Evolutionary conservation across 495 filamentous ascomycete species (phyloP).

Genomic region (Penicillium crystallinum): DNA sequence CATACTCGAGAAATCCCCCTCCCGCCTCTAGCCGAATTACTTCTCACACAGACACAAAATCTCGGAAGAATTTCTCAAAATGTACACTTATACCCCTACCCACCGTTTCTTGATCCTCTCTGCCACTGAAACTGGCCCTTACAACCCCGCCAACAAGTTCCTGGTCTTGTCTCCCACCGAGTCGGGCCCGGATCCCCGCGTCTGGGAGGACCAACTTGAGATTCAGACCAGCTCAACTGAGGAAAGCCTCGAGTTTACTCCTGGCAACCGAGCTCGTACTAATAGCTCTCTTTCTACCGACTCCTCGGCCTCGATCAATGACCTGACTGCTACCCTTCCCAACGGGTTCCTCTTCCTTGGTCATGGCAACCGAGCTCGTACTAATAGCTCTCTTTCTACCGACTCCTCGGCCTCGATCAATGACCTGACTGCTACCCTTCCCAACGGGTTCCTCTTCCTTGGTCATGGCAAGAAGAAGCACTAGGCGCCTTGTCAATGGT

Average conservation of each 20-base stretch:
- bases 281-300: slow-evolving; percentile 23
- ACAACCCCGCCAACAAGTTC: slow-evolving; percentile 25
- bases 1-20: not conserved
- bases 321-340: slow-evolving; percentile 16
- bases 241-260: slow-evolving; percentile 7
- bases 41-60: slow-evolving; percentile 4
- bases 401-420: slow-evolving; percentile 19
- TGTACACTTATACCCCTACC: slow-evolving; percentile 36
- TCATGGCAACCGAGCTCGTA: slow-evolving; percentile 18
- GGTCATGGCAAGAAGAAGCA: slow-evolving; percentile 20
- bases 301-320: slow-evolving; percentile 17
- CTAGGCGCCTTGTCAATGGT: slow-evolving; percentile 4
- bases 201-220: slow-evolving; percentile 21
- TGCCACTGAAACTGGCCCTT: slow-evolving; percentile 14
- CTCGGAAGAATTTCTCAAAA: slow-evolving; percentile 17
- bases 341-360: slow-evolving; percentile 32
- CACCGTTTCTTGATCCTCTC: slow-evolving; percentile 36
- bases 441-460: slow-evolving; percentile 31
- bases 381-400: slow-evolving; percentile 21
- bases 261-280: slow-evolving; percentile 12
- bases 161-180: slow-evolving; percentile 36
- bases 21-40: slow-evolving; percentile 2
- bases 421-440: slow-evolving; percentile 14
- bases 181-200: slow-evolving; percentile 27
- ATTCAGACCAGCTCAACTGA: slow-evolving; percentile 8